Evolutionary conservation across 768 basidiomycete genomes (phyloP).

Genomic region (Tylopilus vinaceipallidus): DNA sequence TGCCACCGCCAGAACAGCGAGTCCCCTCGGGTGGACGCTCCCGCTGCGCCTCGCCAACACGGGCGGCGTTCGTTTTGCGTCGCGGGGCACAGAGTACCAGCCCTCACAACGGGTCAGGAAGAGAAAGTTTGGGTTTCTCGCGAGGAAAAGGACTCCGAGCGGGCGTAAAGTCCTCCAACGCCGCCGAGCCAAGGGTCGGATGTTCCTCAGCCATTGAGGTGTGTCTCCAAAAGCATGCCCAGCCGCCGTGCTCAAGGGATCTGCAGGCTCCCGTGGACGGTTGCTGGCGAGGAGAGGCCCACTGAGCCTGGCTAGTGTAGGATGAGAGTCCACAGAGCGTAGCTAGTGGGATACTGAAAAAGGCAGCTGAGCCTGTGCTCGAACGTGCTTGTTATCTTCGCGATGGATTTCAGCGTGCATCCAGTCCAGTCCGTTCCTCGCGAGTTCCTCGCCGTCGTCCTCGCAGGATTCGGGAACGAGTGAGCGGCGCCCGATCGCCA

Average conservation of each 20-base stretch:
- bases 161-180: slow-evolving; percentile 74
- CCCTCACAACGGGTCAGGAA: slow-evolving; percentile 94
- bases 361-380: slow-evolving; percentile 5
- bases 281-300: not conserved
- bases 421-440: slow-evolving; percentile 51
- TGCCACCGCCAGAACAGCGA: slow-evolving; percentile 10
- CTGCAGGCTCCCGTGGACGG: not conserved
- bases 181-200: slow-evolving; percentile 72
- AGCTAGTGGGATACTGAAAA: slow-evolving; percentile 19
- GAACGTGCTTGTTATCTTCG: not conserved
- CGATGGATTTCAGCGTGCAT: slow-evolving; percentile 65
- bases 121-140: slow-evolving; percentile 88
- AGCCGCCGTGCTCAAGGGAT: not conserved
- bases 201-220: slow-evolving; percentile 74
- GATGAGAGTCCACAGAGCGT: too few relatives aligned
- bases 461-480: slow-evolving; percentile 94
- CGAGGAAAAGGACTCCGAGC: slow-evolving; percentile 61
- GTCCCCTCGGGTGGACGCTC: slow-evolving; percentile 21
- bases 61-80: slow-evolving; percentile 47
- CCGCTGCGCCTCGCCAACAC: slow-evolving; percentile 21
- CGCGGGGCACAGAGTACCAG: slow-evolving; percentile 90
- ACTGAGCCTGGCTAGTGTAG: not conserved
- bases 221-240: not conserved
- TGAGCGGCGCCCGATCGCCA: slow-evolving; percentile 34
- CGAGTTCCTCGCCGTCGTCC: slow-evolving; percentile 86